A percentile compares a stretch with the other conserved stretches of the same genome.
Conservation (phyloP, 73 alveolate species). For the Stentor roeselii region DNA sequence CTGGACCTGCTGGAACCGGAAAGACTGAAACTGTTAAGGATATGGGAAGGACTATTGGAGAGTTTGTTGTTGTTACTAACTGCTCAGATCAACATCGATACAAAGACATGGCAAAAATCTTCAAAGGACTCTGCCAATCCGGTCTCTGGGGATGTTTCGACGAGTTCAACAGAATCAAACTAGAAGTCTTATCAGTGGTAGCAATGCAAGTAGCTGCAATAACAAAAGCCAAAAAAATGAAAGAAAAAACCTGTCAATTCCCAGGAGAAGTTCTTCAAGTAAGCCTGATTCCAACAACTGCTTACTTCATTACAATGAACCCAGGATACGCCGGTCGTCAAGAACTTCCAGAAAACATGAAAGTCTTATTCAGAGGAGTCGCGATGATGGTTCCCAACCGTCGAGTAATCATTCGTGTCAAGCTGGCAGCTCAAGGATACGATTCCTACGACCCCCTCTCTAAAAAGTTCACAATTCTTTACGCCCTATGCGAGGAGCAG, state of each 20-base stretch:
- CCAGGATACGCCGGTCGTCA: conserved; percentile 99
- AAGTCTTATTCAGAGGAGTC: conserved; percentile 99
- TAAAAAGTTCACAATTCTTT: conserved; percentile 98
- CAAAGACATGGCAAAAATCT: conserved; percentile 99
- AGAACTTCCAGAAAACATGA: conserved; percentile 99
- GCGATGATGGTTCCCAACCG: conserved; percentile 99
- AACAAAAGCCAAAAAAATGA: conserved; percentile 86
- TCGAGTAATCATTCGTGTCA: conserved; percentile 98
- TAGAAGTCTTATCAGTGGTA: conserved; percentile 98
- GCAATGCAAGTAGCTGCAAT: conserved; percentile 99
- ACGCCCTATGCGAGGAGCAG: conserved; percentile 99
- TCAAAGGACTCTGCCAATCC: conserved; percentile 99
- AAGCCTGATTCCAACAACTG: conserved; percentile 85
- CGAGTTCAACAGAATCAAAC: conserved; percentile 99
- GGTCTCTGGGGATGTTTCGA: conserved; percentile 99
- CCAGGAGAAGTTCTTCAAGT: conserved; percentile 95
- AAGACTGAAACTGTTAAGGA: conserved; percentile 99
- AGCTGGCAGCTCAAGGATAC: conserved; percentile 99
- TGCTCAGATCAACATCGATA: conserved; percentile 99
- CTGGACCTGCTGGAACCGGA: conserved; percentile 99
- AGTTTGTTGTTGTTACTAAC: conserved; percentile 99
- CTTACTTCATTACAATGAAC: conserved; percentile 99
- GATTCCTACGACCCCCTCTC: conserved; percentile 88
- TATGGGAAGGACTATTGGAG: conserved; percentile 99
- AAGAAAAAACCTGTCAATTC: conserved; percentile 96